These are phyloP conservation scores for Candida germanica DNA, from an alignment of 805 yeast species.

Conservation along the genomic window DNA sequence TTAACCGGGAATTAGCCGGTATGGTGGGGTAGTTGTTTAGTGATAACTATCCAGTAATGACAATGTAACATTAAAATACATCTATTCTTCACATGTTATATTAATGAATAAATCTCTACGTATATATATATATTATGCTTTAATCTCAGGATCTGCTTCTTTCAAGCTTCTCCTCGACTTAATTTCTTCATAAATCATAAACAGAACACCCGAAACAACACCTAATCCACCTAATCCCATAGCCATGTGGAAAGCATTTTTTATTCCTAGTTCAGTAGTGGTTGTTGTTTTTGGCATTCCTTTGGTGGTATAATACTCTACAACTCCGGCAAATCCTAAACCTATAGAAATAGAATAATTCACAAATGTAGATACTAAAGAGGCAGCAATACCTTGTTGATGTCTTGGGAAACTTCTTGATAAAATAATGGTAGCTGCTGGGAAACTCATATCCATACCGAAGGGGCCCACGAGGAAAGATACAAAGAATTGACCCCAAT, in stretches of 20 bases:
- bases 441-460: constrained; percentile 80
- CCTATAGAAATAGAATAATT: constrained; percentile 57
- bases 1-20: no score
- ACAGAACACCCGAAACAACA: constrained; percentile 7
- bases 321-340: constrained; percentile 34
- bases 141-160: neutral
- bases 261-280: constrained; percentile 20
- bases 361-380: constrained; percentile 65
- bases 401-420: constrained; percentile 55
- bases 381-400: constrained; percentile 78
- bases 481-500: constrained; percentile 58
- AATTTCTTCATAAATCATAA: constrained; percentile 8
- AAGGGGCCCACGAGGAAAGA: constrained; percentile 53
- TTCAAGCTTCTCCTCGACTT: neutral
- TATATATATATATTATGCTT: neutral
- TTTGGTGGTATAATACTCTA: constrained; percentile 25
- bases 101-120: no score
- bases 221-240: constrained; percentile 35
- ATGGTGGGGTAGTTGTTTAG: no score
- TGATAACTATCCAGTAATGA: no score
- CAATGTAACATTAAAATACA: no score
- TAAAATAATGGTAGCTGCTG: constrained; percentile 64
- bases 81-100: neutral
- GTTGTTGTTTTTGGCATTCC: constrained; percentile 14
- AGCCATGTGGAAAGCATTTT: constrained; percentile 28